Evolutionary conservation across 495 filamentous ascomycete species (phyloP).

Genomic region (Penicillium paxilli): DNA sequence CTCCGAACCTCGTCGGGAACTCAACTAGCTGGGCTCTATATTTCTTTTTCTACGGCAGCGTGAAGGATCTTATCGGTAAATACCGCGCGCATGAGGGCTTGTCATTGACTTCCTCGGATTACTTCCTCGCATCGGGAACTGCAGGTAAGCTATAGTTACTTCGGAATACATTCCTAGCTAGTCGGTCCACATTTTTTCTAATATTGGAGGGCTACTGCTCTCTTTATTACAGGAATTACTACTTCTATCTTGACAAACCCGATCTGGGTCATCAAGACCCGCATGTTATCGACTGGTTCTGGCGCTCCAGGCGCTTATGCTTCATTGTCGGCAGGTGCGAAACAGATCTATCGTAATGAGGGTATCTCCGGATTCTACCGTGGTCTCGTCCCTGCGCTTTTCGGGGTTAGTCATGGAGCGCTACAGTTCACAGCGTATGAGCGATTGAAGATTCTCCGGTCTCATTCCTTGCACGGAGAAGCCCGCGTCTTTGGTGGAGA

Average conservation of each 20-base stretch:
- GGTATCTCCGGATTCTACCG: slow-evolving; percentile 80
- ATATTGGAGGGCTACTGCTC: not conserved
- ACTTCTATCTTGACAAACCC: slow-evolving; percentile 89
- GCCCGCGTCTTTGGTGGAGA: not conserved
- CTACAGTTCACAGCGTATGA: slow-evolving; percentile 98
- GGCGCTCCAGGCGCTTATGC: slow-evolving; percentile 75
- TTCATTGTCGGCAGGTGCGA: slow-evolving; percentile 68
- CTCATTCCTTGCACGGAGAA: not conserved
- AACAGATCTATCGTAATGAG: slow-evolving; percentile 63
- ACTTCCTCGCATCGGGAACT: slow-evolving; percentile 75
- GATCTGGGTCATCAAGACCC: slow-evolving; percentile 97
- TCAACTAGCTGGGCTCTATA: slow-evolving; percentile 89
- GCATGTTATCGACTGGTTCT: slow-evolving; percentile 85
- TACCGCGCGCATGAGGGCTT: slow-evolving; percentile 12
- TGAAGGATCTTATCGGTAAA: slow-evolving; percentile 49
- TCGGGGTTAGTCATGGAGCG: slow-evolving; percentile 93
- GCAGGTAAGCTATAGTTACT: slow-evolving; percentile 54
- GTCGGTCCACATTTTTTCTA: not conserved
- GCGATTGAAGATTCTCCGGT: slow-evolving; percentile 67
- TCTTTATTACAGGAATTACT: slow-evolving; percentile 45
- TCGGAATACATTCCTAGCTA: not conserved
- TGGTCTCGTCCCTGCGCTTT: slow-evolving; percentile 75
- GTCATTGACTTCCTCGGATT: slow-evolving; percentile 68
- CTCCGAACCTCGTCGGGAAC: slow-evolving; percentile 89
- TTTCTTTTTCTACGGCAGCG: slow-evolving; percentile 70